Base-by-base conservation (phyloP, 768 basidiomycete species). In the Gautieria morchelliformis region DNA sequence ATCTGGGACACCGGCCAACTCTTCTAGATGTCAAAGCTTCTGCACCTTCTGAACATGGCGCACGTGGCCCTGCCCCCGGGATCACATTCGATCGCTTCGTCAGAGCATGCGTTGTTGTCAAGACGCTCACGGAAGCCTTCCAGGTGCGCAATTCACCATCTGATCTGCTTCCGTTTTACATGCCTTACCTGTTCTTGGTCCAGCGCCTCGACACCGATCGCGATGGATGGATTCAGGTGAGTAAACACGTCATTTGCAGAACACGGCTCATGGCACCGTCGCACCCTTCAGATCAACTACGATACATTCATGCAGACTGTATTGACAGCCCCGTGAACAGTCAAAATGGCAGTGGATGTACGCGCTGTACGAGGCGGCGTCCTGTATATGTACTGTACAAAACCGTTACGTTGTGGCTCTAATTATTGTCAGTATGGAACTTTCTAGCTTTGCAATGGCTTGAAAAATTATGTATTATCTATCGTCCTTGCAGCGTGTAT, bases 81-180 rank as follows among this genome's bases (percentile, higher is more conserved):
- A 89, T 92, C 72, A 79, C 83, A 5, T 92, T 92, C 64, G 90
- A 91, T 68, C 85, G 89, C 61, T 92, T 92, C 73, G 85, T 92
- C 24, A 81, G 89, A 56, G 87, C 87, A 22, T 92, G 89, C 63
- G 89, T 93, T 58, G 84, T 82, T 11, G 78, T 89, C 59, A 89
- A 86, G 72, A 85, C 88, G 66, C 74, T 89, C 62, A 81, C 78
- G 39, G 89, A 91, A 70, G 69, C 80, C 35, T 90, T 90, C 75
- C 75, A 75, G 56, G 56, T 48, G 3, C 32, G 56, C 39, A 19
- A 50, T 6, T n/a, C n/a, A 9, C 24, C 33, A 37, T 17, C 52
- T 32, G 12, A 14, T n/a, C 5, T 7, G 19, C 52, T 15, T 19
- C 35, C 14, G 20, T 53, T n/a, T 45, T 49, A 19, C 24, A 27